Evolutionary conservation across 2,329 filamentous ascomycete species (phyloP), one percentile per base, ranked within the genome.

Genomic region (Myotisia sp.): DNA sequence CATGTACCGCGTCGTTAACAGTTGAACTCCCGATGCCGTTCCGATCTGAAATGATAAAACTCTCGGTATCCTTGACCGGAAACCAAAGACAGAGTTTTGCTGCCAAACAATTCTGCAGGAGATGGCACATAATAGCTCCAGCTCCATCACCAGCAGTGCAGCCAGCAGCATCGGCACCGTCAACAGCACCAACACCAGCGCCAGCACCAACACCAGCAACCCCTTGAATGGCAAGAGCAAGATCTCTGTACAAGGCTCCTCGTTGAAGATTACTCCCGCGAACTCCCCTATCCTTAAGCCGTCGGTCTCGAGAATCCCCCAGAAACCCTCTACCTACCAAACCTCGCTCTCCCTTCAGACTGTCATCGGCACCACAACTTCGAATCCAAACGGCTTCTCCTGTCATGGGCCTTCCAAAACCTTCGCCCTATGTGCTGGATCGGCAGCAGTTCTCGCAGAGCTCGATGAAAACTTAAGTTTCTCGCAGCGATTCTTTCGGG

Each of bases 361-460:
- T 42, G 84, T 95, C 37, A 80, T 95, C 49, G 90, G 90, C 29
- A 92, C 86, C 16, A 95, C 87, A 5, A 87, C 84, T 43, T 73
- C 67, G 45, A 81, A 80, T 3, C 78, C 84, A 26, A 86, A 80
- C 52, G 84, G 82, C 42, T 92, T 98, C 56, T 85, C 92, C 53
- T 76, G 73, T 43, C 74, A 87, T 40, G 65, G 78, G 26, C 72
- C 76, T 8, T 77, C 70, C 34, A 63, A 63, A 37, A 67, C 67
- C 33, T 93, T 95, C 57, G 85, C 85, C 36, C 90, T 92, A 54
- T 86, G 85, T 42, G 87, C 90, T 6, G 90, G 90, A 36, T 90
- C 85, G 6, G 84, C 87, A 27, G 87, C 84, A n/a, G 83, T 98
- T 0, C 73, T 95, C 12, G 83, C 86, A 5, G 76, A 81, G 45